Percentiles rank a stretch among this genome's conserved stretches.
Evolutionary conservation across 2,329 filamentous ascomycete species (phyloP).

Genomic region (Emmonsiellopsis sp.): DNA sequence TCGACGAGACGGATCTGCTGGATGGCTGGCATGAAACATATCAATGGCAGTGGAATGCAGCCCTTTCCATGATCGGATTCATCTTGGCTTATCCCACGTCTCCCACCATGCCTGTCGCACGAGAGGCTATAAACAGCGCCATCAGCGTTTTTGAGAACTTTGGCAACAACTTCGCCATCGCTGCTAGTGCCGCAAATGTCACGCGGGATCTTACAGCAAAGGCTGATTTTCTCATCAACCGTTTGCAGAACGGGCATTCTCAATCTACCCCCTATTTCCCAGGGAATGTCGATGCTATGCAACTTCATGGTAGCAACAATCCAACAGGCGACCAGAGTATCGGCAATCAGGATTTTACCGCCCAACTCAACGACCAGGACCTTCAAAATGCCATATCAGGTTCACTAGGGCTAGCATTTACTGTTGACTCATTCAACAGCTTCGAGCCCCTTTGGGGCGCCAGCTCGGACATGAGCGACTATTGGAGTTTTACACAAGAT

Average conservation of each 20-base stretch:
- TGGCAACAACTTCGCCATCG: conserved; percentile 26
- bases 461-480: not conserved
- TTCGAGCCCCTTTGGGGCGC: not conserved
- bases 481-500: conserved; percentile 1
- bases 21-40: conserved; percentile 33
- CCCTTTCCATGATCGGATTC: conserved; percentile 34
- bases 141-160: conserved; percentile 30
- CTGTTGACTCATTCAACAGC: conserved; percentile 2
- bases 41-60: conserved; percentile 38
- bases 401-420: not conserved
- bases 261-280: not conserved
- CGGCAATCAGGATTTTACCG: not conserved
- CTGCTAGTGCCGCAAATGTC: conserved; percentile 25
- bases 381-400: not conserved
- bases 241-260: not conserved
- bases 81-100: conserved; percentile 29
- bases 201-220: conserved; percentile 23
- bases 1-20: conserved; percentile 24
- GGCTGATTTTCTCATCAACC: conserved; percentile 18
- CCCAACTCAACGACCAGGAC: not conserved
- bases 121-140: conserved; percentile 26
- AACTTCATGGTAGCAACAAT: not conserved
- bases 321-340: not conserved
- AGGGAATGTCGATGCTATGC: not conserved
- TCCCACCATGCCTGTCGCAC: conserved; percentile 19